Percentiles rank a stretch among this genome's conserved stretches.
phyloP scores from a whole-genome alignment of 2,329 filamentous ascomycete species.

The Penicillium sp. region DNA sequence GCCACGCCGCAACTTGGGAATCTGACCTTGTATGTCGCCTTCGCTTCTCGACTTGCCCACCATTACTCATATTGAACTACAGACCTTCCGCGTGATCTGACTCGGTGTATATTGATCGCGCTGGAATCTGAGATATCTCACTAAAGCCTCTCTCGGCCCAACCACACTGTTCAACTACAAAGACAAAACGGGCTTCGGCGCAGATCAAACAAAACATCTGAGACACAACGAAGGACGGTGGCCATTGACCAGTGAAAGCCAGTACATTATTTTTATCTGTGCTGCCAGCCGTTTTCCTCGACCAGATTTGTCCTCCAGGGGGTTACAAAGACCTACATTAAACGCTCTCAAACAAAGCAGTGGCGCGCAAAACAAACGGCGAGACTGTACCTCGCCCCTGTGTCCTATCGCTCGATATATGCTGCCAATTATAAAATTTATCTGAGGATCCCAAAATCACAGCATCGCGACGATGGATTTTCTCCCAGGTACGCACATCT shows the following conservation, averaged over 20 bases:
- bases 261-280: neutral
- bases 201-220: neutral
- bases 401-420: neutral
- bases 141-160: neutral
- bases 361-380: neutral
- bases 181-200: neutral
- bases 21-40: neutral
- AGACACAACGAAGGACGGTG: neutral
- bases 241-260: neutral
- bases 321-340: neutral
- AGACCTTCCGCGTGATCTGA: neutral
- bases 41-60: neutral
- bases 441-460: neutral
- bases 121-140: neutral
- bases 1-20: neutral
- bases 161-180: neutral
- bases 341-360: neutral
- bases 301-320: neutral
- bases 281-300: neutral
- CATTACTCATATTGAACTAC: conserved; percentile 3
- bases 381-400: neutral
- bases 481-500: conserved; percentile 17
- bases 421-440: neutral
- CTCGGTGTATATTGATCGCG: neutral
- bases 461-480: conserved; percentile 15